Conservation (phyloP, 495 filamentous ascomycete genomes). For the Penicillium diatomitis region DNA sequence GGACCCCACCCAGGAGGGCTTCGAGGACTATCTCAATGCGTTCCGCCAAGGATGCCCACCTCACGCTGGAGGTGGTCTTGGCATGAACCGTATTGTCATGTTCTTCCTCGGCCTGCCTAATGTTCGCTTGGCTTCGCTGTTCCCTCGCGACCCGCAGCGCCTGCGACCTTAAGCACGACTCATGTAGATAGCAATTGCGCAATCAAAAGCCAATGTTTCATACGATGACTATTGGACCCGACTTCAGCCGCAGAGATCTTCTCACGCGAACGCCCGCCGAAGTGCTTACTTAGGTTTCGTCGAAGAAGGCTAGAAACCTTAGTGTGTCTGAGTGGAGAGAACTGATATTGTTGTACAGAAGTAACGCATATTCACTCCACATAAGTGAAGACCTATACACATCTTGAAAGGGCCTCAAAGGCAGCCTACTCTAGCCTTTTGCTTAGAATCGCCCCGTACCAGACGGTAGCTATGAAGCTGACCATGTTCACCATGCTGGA, state of each 20-base stretch:
- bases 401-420: too few species aligned
- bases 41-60: slow-evolving; percentile 72
- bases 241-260: too few species aligned
- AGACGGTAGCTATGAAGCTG: slow-evolving; percentile 54
- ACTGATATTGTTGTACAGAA: not conserved
- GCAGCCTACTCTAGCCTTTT: slow-evolving; percentile 37
- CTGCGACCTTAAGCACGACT: slow-evolving; percentile 49
- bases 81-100: slow-evolving; percentile 81
- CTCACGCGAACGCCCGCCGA: too few species aligned
- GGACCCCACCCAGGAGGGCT: slow-evolving; percentile 61
- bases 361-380: not conserved
- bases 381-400: not conserved
- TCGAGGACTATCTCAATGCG: slow-evolving; percentile 76
- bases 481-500: slow-evolving; percentile 67
- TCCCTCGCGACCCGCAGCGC: slow-evolving; percentile 79
- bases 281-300: too few species aligned
- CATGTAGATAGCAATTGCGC: slow-evolving; percentile 8
- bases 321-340: not conserved
- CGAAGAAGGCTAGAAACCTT: too few species aligned
- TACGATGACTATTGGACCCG: not conserved
- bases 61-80: slow-evolving; percentile 81
- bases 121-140: slow-evolving; percentile 67
- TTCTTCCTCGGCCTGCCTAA: slow-evolving; percentile 79
- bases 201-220: not conserved
- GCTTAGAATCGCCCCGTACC: slow-evolving; percentile 64